Base-by-base conservation (phyloP, 345 rosid species). In the Litchi chinensis region DNA sequence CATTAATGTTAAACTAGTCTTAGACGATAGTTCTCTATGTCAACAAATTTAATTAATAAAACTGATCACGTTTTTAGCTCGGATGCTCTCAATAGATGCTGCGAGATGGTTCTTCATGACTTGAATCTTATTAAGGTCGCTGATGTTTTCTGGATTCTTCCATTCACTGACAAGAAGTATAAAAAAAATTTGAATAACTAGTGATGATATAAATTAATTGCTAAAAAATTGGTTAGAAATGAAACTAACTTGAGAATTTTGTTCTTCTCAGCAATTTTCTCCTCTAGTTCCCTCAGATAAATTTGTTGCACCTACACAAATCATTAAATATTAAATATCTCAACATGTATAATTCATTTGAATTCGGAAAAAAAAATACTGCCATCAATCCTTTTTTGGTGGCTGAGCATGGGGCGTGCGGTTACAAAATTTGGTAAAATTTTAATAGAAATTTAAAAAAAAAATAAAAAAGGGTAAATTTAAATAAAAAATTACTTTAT, bases 101-200 rank as follows among this genome's bases (percentile, higher is more conserved):
- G 43, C 1, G 39, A 86, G 73, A 70, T 86, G 89, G 0, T 84
- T 71, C 59, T 84, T 80, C 86, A 82, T 82, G 0, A 76, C 18
- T 21, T 62, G 67, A 48, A 84, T 26, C 43, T 82, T 62, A 10
- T 44, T 19, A 6, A 74, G 7, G 18, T 80, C 75, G 19, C 54
- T 75, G 32, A 82, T 56, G 1, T 73, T 52, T 0, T 44, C 8
- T 2, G 86, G 87, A 80, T 78, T 66, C 75, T 26, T 82, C 85
- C 87, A 78, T 0, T 79, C 82, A 70, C 87, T 86, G 6, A 4
- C 4, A 13, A 3, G 10, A 37, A 62, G 1, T 5, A 37, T 0
- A 10, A 48, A 16, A 48, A 16, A 32, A 22, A 66, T 8, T 9
- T 12, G 24, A 21, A 21, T 62, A 59, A 11, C 3, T 6, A 32